Conservation (phyloP, 495 filamentous ascomycete species). For the Jackrogersella multiformis region DNA sequence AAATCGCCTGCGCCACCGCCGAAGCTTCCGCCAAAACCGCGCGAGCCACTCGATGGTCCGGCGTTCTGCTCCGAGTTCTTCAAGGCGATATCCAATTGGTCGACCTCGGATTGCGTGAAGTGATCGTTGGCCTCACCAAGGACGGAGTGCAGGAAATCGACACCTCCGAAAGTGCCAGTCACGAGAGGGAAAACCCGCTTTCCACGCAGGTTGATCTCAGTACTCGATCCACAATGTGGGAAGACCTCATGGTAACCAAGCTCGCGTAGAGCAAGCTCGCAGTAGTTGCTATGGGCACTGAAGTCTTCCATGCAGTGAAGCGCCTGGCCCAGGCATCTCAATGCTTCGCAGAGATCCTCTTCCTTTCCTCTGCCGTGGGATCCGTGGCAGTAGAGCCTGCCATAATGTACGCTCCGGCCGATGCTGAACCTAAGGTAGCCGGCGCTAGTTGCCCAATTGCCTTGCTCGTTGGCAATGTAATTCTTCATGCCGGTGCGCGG, state of each 20-base stretch:
- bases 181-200: slow-evolving; percentile 85
- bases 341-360: slow-evolving; percentile 86
- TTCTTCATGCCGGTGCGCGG: slow-evolving; percentile 94
- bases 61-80: slow-evolving; percentile 60
- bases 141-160: slow-evolving; percentile 97
- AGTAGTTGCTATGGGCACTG: slow-evolving; percentile 94
- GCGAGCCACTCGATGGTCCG: slow-evolving; percentile 49
- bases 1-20: slow-evolving; percentile 62
- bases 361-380: slow-evolving; percentile 72
- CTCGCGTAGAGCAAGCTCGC: slow-evolving; percentile 86
- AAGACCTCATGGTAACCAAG: slow-evolving; percentile 85
- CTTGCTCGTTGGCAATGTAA: slow-evolving; percentile 92
- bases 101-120: slow-evolving; percentile 93
- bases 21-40: slow-evolving; percentile 51
- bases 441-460: slow-evolving; percentile 86
- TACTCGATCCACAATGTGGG: slow-evolving; percentile 79
- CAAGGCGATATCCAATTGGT: slow-evolving; percentile 84
- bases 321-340: slow-evolving; percentile 85
- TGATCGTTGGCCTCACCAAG: slow-evolving; percentile 95
- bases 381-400: slow-evolving; percentile 83
- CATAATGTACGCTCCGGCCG: slow-evolving; percentile 85
- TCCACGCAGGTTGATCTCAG: slow-evolving; percentile 76
- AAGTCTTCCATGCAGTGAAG: slow-evolving; percentile 97
- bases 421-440: slow-evolving; percentile 91
- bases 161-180: slow-evolving; percentile 90